Base-by-base conservation (phyloP, 768 basidiomycete genomes). In the Amanita muscaria region DNA sequence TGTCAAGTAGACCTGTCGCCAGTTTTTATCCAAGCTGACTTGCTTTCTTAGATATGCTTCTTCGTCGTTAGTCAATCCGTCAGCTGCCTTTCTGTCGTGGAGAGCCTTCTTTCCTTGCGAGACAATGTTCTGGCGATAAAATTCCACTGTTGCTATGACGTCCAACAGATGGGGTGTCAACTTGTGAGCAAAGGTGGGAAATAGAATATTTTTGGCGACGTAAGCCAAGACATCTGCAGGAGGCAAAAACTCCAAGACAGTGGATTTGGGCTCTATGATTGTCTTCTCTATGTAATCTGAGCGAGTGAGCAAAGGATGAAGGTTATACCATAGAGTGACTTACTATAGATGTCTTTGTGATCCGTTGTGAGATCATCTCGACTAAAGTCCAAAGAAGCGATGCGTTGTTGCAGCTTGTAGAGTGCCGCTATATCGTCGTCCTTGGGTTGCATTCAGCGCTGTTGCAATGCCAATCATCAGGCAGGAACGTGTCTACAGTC, bases 1-100 rank as follows among this genome's bases (percentile, higher is more conserved):
- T 5, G 40, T 56, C 29, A 66, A 51, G 47, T 65, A 71, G 19
- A 64, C 53, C 10, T 52, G 32, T 40, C 69, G 58, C 52, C 61
- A 50, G 1, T 27, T 36, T 19, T 35, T 16, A n/a, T 50, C 47
- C 3, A 51, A 29, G 0, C 43, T 40, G n/a, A 56, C 46, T 8
- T 63, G 34, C 3, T 32, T 11, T 22, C 45, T 42, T 16, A 64
- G 53, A 42, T 51, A 53, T 6, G n/a, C 15, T 21, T 53, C 50
- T 12, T 61, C 55, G 9, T 58, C 52, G 7, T 48, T 35, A 10
- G 42, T 32, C 6, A 49, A 23, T 2, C 43, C 19, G 19, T 51
- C 42, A 45, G 62, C 59, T 42, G 56, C 61, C 0, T 49, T 50
- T 23, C 66, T 53, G 55, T 53, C 25, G 16, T 30, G 30, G 16